phyloP scores from a whole-genome alignment of 768 basidiomycete species.

The Phlebiopsis flavidoalba region DNA sequence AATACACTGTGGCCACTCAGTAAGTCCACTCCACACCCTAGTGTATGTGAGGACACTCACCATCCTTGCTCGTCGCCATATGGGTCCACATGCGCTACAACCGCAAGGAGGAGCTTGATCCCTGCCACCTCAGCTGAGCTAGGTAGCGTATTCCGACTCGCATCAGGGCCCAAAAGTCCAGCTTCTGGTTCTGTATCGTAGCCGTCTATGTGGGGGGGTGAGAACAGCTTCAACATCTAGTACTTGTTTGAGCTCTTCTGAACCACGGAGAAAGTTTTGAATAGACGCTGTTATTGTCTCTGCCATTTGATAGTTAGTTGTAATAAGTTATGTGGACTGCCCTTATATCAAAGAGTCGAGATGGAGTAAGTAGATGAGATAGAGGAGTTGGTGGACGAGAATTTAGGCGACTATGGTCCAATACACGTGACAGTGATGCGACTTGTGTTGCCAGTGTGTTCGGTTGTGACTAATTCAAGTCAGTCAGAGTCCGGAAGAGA shows the following conservation, averaged over 20 bases:
- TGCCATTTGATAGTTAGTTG: background rate
- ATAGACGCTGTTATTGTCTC: background rate
- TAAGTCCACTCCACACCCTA: no score
- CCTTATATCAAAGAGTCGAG: no score
- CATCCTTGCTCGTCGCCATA: conserved; percentile 14
- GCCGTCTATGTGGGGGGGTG: background rate
- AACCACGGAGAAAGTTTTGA: background rate
- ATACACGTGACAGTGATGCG: no score
- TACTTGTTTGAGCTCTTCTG: conserved; percentile 11
- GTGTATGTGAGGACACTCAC: background rate
- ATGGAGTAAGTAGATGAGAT: no score
- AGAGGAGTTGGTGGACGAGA: no score
- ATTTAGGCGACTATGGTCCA: no score
- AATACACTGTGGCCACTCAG: conserved; percentile 35
- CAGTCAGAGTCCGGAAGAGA: no score
- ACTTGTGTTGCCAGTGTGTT: no score
- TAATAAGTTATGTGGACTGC: no score
- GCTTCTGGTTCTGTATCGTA: background rate
- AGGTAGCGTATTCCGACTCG: no score
- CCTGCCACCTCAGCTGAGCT: background rate
- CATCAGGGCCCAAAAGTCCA: background rate
- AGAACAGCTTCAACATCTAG: conserved; percentile 3
- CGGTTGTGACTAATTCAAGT: no score
- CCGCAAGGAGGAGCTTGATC: conserved; percentile 4
- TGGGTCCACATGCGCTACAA: conserved; percentile 9